Base-by-base conservation (phyloP, 2,329 filamentous ascomycete genomes). In the Epichloe aotearoae region DNA sequence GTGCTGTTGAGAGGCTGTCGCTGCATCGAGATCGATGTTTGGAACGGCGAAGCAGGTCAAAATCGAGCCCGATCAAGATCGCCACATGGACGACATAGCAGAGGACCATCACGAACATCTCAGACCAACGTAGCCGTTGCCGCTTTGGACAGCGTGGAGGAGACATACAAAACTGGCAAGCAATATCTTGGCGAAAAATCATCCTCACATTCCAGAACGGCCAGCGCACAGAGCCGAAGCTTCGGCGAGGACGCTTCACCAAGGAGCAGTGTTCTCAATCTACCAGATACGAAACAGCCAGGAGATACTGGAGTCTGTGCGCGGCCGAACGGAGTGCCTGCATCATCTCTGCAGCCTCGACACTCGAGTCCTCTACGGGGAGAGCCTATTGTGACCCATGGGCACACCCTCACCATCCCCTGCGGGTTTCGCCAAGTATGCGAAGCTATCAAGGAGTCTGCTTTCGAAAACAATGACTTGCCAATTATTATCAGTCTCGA, bases 21-120 rank as follows among this genome's bases (percentile, higher is more conserved):
- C 54, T 96, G 89, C 61, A 88, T 96, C 45, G 90, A 96, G 65
- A 93, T 96, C 50, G 91, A 96, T 62, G 88, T 96, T 3, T 95
- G 90, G 86, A 87, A 96, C 65, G 87, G 88, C 12, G 71, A 77
- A 54, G 64, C 71, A 17, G 65, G 64, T 42, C 62, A 66, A 4
- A 64, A 62, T 5, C 64, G 63, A 5, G 58, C 53, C 39, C 55
- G 62, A 20, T 66, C 68, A 30, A 71, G 66, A 45, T 67, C 69
- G 1, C 64, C 67, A 15, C 67, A 66, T 52, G 60, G 59, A 10
- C 66, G 70, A 6, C 76, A 80, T 55, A 67, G 66, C 50, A 70
- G 71, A 36, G 69, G 70, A 42, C 57, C 74, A 7, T 77, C 75
- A 1, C 69, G 66, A 19, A 70, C 68, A 50, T 74, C 69, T 33